Evolutionary conservation across 2,329 filamentous ascomycete species (phyloP).

Genomic region (Penicillium sp.): DNA sequence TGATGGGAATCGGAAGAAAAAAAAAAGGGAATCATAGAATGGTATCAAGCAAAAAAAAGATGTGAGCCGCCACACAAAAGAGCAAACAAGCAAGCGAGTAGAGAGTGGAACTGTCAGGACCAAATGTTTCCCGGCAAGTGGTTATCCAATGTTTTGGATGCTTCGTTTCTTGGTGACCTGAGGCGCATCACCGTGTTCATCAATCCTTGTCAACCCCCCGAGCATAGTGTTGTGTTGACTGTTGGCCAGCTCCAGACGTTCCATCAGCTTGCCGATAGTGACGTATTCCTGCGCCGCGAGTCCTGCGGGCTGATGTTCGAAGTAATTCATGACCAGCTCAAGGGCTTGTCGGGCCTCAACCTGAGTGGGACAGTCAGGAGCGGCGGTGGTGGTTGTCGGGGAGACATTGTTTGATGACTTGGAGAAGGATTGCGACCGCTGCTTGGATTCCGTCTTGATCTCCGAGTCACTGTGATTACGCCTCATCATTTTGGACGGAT

Average conservation of each 20-base stretch:
- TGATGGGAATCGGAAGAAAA: not conserved
- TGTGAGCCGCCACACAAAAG: not conserved
- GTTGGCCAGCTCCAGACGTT: conserved; percentile 71
- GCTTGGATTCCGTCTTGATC: conserved; percentile 39
- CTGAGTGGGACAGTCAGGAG: conserved; percentile 64
- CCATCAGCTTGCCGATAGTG: conserved; percentile 72
- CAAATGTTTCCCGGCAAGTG: not conserved
- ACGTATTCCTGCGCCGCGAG: conserved; percentile 74
- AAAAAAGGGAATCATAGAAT: not conserved
- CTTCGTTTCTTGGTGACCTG: conserved; percentile 43
- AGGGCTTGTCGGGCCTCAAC: conserved; percentile 81
- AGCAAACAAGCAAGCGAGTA: not conserved
- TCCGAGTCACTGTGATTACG: conserved; percentile 42
- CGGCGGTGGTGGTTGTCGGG: conserved; percentile 42
- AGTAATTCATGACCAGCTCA: conserved; percentile 73
- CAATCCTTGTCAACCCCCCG: conserved; percentile 41
- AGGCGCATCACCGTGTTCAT: conserved; percentile 38
- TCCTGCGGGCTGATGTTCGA: conserved; percentile 63
- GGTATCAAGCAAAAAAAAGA: not conserved
- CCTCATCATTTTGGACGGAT: conserved; percentile 32
- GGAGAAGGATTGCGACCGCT: conserved; percentile 31
- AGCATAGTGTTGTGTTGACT: conserved; percentile 34
- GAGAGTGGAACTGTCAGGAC: not conserved
- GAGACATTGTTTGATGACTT: conserved; percentile 39
- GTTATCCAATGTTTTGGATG: conserved; percentile 38